A percentile compares a stretch with the other conserved stretches of the same genome.
These are phyloP conservation scores for Trichosporon inkin DNA, from an alignment of 1,284 basidiomycete species.

Conservation along the genomic window DNA sequence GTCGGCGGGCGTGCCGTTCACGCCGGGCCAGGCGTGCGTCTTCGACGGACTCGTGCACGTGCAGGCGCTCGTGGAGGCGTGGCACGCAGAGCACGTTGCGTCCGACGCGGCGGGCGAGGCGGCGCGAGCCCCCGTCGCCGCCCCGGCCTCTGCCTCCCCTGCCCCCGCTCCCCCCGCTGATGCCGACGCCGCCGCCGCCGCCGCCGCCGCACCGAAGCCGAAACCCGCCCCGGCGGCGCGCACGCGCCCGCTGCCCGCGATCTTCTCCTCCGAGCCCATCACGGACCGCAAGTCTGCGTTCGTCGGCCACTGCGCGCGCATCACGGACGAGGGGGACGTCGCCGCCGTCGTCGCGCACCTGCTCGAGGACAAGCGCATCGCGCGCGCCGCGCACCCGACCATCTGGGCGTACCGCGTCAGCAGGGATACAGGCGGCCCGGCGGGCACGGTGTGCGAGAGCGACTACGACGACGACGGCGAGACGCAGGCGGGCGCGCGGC, in stretches of 20 bases:
- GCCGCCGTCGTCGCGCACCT: constrained; percentile 67
- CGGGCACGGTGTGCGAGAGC: constrained; percentile 36
- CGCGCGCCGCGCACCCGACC: constrained; percentile 74
- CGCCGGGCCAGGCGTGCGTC: constrained; percentile 68
- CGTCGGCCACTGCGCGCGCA: constrained; percentile 72
- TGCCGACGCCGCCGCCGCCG: background rate
- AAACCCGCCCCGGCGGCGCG: background rate
- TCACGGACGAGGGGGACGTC: constrained; percentile 73
- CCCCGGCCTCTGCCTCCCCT: background rate
- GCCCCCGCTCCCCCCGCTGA: background rate
- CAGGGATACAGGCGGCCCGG: constrained; percentile 39
- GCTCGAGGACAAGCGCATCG: constrained; percentile 59
- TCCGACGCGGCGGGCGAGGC: constrained; percentile 59
- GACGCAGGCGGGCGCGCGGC: constrained; percentile 76
- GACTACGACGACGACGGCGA: constrained; percentile 94
- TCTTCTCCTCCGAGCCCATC: constrained; percentile 70
- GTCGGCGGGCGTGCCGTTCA: constrained; percentile 67
- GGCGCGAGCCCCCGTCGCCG: constrained; percentile 48
- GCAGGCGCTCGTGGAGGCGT: constrained; percentile 62
- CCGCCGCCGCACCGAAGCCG: background rate
- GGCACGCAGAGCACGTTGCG: constrained; percentile 66
- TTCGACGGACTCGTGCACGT: constrained; percentile 82
- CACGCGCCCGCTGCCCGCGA: constrained; percentile 36
- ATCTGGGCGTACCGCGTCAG: constrained; percentile 67
- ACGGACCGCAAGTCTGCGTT: constrained; percentile 77